These are phyloP conservation scores for Daldinia eschscholtzii DNA, from an alignment of 2,329 filamentous ascomycete species.

Conservation along the genomic window DNA sequence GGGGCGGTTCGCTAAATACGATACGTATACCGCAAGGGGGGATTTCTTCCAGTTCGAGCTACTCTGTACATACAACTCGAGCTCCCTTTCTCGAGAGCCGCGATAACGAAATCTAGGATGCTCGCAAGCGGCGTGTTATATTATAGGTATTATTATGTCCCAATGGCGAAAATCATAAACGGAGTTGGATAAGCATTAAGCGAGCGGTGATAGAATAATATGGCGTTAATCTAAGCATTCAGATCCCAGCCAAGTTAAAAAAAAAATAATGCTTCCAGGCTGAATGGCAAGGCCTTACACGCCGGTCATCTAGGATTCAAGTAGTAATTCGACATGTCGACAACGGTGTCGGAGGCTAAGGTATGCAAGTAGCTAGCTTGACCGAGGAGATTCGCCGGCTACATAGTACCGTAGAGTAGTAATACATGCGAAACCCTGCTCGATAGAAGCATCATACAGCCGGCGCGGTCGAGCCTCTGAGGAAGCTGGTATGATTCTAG, in stretches of 20 bases:
- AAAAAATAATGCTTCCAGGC: conserved; percentile 27
- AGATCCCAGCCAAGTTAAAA: conserved; percentile 25
- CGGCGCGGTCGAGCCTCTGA: conserved; percentile 22
- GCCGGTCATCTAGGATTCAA: conserved; percentile 33
- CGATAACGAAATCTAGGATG: conserved; percentile 22
- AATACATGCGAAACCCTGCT: conserved; percentile 35
- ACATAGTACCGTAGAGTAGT: conserved; percentile 28
- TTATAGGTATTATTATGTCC: conserved; percentile 35
- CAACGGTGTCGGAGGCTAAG: conserved; percentile 24
- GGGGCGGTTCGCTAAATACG: conserved; percentile 21
- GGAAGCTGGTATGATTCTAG: conserved; percentile 31
- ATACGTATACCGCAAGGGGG: conserved; percentile 21
- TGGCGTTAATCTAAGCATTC: conserved; percentile 33
- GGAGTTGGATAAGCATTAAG: conserved; percentile 17
- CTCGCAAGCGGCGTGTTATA: conserved; percentile 24
- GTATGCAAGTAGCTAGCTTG: conserved; percentile 32
- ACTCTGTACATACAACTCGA: conserved; percentile 37
- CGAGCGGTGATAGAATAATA: conserved; percentile 16
- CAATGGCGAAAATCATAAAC: conserved; percentile 14
- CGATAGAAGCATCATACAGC: conserved; percentile 31
- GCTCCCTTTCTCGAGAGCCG: conserved; percentile 27
- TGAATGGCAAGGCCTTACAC: conserved; percentile 28
- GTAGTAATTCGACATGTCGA: conserved; percentile 33
- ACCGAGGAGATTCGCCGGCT: conserved; percentile 34
- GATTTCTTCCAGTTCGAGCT: conserved; percentile 20